phyloP scores from a whole-genome alignment of 805 yeast genomes.

The Kluyveromyces lactis region DNA sequence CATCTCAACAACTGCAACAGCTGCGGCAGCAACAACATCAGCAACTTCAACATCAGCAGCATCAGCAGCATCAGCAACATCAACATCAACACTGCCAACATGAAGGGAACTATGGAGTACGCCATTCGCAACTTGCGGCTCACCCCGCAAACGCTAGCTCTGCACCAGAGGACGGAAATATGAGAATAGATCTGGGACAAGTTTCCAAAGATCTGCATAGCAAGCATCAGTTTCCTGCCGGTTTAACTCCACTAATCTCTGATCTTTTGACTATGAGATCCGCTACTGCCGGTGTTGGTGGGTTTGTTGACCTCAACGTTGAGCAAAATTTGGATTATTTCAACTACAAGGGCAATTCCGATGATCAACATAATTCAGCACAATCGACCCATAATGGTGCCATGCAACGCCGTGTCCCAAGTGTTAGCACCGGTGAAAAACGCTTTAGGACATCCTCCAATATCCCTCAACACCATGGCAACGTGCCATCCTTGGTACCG shows the following conservation, averaged over 20 bases:
- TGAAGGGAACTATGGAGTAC: too few relatives aligned
- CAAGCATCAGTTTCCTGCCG: slow-evolving; percentile 3
- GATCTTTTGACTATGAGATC: slow-evolving; percentile 35
- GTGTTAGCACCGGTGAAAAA: neutral
- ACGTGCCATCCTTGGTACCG: too few relatives aligned
- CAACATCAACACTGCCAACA: too few relatives aligned
- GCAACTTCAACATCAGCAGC: neutral
- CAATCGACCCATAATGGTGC: neutral
- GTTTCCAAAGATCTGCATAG: neutral
- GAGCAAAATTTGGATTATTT: slow-evolving; percentile 28
- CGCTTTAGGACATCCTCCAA: too few relatives aligned
- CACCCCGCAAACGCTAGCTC: neutral
- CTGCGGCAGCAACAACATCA: neutral
- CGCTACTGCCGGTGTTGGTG: slow-evolving; percentile 34
- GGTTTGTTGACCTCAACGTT: slow-evolving; percentile 20
- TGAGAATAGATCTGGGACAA: slow-evolving; percentile 2
- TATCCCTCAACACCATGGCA: too few relatives aligned
- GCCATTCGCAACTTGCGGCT: neutral
- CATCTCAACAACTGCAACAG: neutral
- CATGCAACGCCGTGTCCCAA: neutral
- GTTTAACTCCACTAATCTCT: slow-evolving; percentile 28
- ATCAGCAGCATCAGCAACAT: too few relatives aligned
- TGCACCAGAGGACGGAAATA: neutral
- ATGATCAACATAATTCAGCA: neutral
- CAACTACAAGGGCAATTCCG: slow-evolving; percentile 19